A percentile compares a stretch with the other conserved stretches of the same genome.
These are phyloP conservation scores for Rhizophora apiculata DNA, from an alignment of 345 rosid genomes.

Conservation along the genomic window DNA sequence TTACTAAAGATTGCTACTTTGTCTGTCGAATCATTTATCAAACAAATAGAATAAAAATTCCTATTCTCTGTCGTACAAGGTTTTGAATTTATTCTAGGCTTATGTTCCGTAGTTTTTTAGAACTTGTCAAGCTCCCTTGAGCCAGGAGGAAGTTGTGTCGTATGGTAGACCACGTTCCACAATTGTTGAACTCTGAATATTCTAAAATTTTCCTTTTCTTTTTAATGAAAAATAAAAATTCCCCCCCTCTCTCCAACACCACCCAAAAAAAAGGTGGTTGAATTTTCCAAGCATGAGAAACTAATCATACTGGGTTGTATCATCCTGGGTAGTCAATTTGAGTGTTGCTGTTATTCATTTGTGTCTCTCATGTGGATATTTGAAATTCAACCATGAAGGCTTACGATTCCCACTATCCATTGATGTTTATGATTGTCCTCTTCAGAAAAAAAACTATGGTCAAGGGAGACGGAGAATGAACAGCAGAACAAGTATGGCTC, in stretches of 20 bases:
- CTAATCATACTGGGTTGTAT: neutral
- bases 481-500: conserved; percentile 82
- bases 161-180: neutral
- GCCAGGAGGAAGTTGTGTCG: neutral
- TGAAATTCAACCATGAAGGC: neutral
- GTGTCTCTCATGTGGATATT: conserved; percentile 3
- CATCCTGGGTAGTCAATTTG: no score
- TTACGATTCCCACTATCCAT: conserved; percentile 2
- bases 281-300: conserved; percentile 8
- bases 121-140: neutral
- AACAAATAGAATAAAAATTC: neutral
- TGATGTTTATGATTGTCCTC: conserved; percentile 16
- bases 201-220: no score
- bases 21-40: neutral
- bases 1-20: neutral
- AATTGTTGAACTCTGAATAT: no score
- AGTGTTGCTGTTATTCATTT: neutral
- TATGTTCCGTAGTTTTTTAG: neutral
- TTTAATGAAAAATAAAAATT: no score
- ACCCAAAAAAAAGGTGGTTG: neutral
- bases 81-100: neutral
- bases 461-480: conserved; percentile 75
- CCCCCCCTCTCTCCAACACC: no score
- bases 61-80: no score
- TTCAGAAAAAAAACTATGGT: conserved; percentile 62